Base-by-base conservation (phyloP, 371 early-diverging fungal species). In the Mucor piriformis region DNA sequence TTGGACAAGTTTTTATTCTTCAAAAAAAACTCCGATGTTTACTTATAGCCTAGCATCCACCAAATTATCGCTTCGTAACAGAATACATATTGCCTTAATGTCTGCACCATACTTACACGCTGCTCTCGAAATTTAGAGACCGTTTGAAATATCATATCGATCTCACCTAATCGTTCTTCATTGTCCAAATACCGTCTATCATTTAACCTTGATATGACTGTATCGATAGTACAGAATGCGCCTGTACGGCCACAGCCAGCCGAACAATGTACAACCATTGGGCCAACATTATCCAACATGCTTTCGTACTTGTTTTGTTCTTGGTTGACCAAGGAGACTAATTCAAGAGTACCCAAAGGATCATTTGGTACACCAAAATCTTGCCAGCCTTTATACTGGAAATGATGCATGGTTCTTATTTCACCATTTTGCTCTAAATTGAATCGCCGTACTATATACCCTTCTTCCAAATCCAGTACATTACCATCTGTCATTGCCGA, bases 201-300 rank as follows among this genome's bases (percentile, higher is more conserved):
- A 12, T 34, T 34, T 16, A 71, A 21, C 21, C 64, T 49, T 13
- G 47, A 32, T 23, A 86, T 70, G 0, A 87, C 74, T 1, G 87
- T 71, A 68, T 93, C 93, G 33, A 94, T 82, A n/a, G 86, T 76
- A 54, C 93, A 90, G 63, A 95, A 94, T 0, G 93, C 90, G 1
- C 97, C 97, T 0, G 97, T 93, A 43, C 98, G 82, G 5, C 98
- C 98, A 47, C 94, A 93, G 0, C 98, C 98, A 3, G 98, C 98
- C 23, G 88, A 85, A 66, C 97, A 98, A 67, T 98, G 97, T 2
- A 97, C 92, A 24, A 95, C 68, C 81, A 88, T 83, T 0, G 89
- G 92, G 0, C 90, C 88, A 3, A 21, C n/a, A 1, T 20, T 11
- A 0, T 1, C 5, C 11, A 44, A 15, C 1, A 15, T 2, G 21